These are phyloP conservation scores for Debaryomyces psychrophilus DNA, from an alignment of 1,139 yeast genomes.

Conservation along the genomic window DNA sequence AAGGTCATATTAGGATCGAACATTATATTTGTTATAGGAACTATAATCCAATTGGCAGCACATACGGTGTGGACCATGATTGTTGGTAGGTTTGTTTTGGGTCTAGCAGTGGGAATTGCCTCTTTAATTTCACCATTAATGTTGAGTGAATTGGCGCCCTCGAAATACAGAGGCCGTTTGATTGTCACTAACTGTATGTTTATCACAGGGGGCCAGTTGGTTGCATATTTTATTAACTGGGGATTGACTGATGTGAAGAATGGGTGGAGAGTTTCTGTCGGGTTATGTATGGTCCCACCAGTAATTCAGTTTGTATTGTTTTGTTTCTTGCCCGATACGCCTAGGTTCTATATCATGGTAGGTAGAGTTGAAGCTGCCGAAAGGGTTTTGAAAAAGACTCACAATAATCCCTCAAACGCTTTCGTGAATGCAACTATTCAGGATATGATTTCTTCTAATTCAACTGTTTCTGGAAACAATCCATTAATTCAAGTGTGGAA, in stretches of 20 bases:
- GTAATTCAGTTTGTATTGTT: slow-evolving; percentile 75
- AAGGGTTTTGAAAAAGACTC: slow-evolving; percentile 61
- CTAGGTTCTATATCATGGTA: slow-evolving; percentile 79
- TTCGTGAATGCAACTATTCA: slow-evolving; percentile 59
- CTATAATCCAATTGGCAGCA: slow-evolving; percentile 79
- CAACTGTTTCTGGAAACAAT: slow-evolving; percentile 64
- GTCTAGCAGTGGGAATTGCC: slow-evolving; percentile 95
- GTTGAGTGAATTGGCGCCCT: slow-evolving; percentile 90
- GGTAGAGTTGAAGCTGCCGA: slow-evolving; percentile 68
- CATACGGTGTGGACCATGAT: slow-evolving; percentile 88
- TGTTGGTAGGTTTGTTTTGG: slow-evolving; percentile 87
- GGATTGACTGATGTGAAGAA: slow-evolving; percentile 72
- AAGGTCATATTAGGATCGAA: slow-evolving; percentile 80
- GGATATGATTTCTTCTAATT: slow-evolving; percentile 59
- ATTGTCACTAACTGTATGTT: slow-evolving; percentile 70
- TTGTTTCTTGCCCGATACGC: slow-evolving; percentile 91
- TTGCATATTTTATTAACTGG: slow-evolving; percentile 93
- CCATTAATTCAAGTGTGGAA: slow-evolving; percentile 58
- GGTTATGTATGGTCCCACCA: slow-evolving; percentile 87
- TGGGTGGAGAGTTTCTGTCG: slow-evolving; percentile 95
- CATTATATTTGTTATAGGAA: slow-evolving; percentile 77
- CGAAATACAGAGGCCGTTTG: slow-evolving; percentile 85
- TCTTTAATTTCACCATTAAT: slow-evolving; percentile 88
- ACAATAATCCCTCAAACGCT: slow-evolving; percentile 58
- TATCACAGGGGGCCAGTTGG: slow-evolving; percentile 87